Percentiles rank a stretch among this genome's conserved stretches.
Conservation (phyloP, 1,284 basidiomycete genomes). For the Moesziomyces aphidis region DNA sequence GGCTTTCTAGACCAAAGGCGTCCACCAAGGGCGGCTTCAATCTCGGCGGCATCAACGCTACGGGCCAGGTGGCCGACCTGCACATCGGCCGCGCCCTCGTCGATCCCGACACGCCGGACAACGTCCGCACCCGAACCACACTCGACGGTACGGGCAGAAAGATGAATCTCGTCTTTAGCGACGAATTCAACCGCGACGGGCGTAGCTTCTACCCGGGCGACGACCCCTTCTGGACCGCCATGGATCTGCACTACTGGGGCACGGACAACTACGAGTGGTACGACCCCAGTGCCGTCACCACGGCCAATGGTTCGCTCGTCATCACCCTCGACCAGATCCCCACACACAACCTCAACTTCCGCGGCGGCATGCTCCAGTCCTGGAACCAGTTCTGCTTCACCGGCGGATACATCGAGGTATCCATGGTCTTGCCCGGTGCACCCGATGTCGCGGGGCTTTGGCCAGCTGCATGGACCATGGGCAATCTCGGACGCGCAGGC, state of each 20-base stretch:
- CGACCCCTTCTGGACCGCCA: constrained; percentile 68
- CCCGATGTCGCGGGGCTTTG: constrained; percentile 51
- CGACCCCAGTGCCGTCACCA: constrained; percentile 58
- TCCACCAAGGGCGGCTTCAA: constrained; percentile 44
- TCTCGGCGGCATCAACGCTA: constrained; percentile 45
- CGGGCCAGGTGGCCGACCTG: constrained; percentile 39
- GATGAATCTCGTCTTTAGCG: constrained; percentile 62
- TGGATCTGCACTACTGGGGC: constrained; percentile 60
- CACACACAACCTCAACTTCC: constrained; percentile 57
- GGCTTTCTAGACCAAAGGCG: constrained; percentile 4
- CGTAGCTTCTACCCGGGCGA: constrained; percentile 63
- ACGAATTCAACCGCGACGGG: constrained; percentile 62
- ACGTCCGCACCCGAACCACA: constrained; percentile 26
- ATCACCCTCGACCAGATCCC: constrained; percentile 68
- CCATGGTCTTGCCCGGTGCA: constrained; percentile 54
- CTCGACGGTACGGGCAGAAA: constrained; percentile 28
- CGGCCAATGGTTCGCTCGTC: constrained; percentile 46
- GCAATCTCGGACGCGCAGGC: constrained; percentile 79
- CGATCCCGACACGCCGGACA: constrained; percentile 57
- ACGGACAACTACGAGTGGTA: constrained; percentile 63
- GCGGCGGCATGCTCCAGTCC: constrained; percentile 58
- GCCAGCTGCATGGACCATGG: constrained; percentile 65
- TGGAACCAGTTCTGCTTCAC: constrained; percentile 68
- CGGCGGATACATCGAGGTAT: constrained; percentile 66
- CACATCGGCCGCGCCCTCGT: constrained; percentile 39